Evolutionary conservation across 2,329 filamentous ascomycete species (phyloP), one percentile per base, ranked within the genome.

Genomic region (Aspergillus niger): DNA sequence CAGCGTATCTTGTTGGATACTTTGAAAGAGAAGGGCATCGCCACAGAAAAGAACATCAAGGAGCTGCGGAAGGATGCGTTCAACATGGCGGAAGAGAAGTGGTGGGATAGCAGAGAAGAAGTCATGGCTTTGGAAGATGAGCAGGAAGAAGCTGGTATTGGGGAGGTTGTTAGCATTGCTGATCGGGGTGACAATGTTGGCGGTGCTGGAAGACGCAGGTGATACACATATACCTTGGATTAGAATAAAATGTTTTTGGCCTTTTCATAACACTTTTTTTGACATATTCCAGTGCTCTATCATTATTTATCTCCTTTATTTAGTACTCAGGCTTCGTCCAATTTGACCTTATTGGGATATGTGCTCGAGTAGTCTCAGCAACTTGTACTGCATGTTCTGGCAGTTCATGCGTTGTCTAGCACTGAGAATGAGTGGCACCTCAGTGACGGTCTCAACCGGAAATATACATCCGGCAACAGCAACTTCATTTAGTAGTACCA

Each of bases 51-150:
- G 65, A 83, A 86, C 0, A 81, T 96, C 71, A 99, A 99, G 81
- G 95, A 98, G 80, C 88, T 98, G 70, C 92, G 96, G 76, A 90
- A 93, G 70, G 88, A 87, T 73, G 95, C 92, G 1, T 99, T 97
- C 74, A 89, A 92, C 72, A 84, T 92, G 65, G 93, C 93, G 43
- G 95, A 99, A 77, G 91, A 93, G 79, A 97, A 96, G 76, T 99
- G 95, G 95, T 99, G 95, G 95, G 95, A 97, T 81, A 92, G 90
- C 73, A 86, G 95, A 69, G 95, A 99, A 80, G 94, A 98, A 79
- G 91, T 99, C 66, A 90, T 89, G 57, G 90, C 87, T 6, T 77
- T 98, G 71, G 95, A 99, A 78, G 94, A 97, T 77, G 94, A 97
- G 80, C 92, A 98, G 80, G 94, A 97, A 77, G 93, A 91, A 52